Evolutionary conservation across 495 filamentous ascomycete genomes (phyloP), one percentile per base, ranked within the genome.

Genomic region (Staphylotrichum longicolle): DNA sequence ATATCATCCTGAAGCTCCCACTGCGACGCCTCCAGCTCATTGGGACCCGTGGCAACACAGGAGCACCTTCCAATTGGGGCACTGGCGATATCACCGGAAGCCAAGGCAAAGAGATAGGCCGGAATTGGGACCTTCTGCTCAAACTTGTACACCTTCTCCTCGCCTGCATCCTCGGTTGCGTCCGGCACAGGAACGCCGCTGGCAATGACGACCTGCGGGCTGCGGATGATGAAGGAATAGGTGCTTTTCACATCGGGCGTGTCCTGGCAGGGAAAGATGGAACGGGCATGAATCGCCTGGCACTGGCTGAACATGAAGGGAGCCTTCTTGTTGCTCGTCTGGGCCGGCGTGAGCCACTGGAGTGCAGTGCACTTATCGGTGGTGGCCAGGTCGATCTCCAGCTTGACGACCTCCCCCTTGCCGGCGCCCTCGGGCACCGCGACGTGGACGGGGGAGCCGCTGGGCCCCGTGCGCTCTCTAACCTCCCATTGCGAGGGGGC

Each of bases 301-400:
- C 92, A 96, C 83, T 98, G 93, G 42, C 90, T 93, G 80, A 96
- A 97, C 86, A 97, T 94, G 71, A 96, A 97, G 7, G 93, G 93
- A 66, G 91, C 87, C 67, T 93, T 92, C 73, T 89, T 91, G 80
- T 94, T 96, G 49, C 87, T 89, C 4, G 93, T 96, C 78, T 98
- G 93, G 30, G 87, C 86, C 7, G 91, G 88, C 0, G 86, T 91
- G 74, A 98, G 78, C 93, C 93, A 98, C 75, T 96, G 93, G 52
- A 97, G 79, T 0, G 93, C 93, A 7, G 92, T 96, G 72, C 93
- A 96, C 62, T 89, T 82, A 14, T 89, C 82, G 3, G 93, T 97
- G 9, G 93, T 98, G 53, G 80, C 76, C 45, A 83, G 59, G 27
- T 72, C 70, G 59, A 84, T 78, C 82, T 84, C 74, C 32, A 94